Evolutionary conservation across 306 rosid species (phyloP).

Genomic region (Pyrus communis): DNA sequence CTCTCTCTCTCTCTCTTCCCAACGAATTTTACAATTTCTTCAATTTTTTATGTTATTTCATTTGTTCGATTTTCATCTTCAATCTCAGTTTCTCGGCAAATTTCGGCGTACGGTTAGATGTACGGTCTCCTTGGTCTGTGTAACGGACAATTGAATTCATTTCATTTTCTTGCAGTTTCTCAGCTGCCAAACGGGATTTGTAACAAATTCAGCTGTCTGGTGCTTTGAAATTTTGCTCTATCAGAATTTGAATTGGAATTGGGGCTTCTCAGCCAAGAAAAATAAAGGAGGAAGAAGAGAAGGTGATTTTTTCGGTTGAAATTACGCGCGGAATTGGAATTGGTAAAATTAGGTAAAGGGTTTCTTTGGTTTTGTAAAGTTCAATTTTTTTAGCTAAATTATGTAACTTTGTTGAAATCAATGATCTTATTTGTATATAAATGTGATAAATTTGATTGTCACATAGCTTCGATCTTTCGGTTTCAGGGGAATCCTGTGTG

Average conservation of each 20-base stretch:
- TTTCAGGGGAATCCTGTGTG: constrained; percentile 23
- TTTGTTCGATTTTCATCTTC: neutral
- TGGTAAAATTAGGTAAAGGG: neutral
- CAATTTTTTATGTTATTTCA: neutral
- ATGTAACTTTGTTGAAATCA: neutral
- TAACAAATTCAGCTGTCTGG: constrained; percentile 11
- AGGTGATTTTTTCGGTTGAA: neutral
- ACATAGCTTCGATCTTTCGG: neutral
- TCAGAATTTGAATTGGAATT: neutral
- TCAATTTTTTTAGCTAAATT: neutral
- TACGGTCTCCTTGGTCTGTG: neutral
- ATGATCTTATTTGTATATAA: neutral
- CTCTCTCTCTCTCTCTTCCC: neutral
- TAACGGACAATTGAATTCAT: constrained; percentile 15
- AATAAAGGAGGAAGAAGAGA: neutral
- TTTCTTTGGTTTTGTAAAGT: neutral
- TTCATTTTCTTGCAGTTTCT: constrained; percentile 12
- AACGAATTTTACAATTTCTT: constrained; percentile 16
- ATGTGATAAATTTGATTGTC: neutral
- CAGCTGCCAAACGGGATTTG: constrained; percentile 12
- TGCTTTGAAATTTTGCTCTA: constrained; percentile 1
- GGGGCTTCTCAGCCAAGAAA: neutral
- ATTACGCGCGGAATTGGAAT: neutral
- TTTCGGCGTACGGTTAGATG: constrained; percentile 5
- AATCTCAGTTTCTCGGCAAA: neutral